These are phyloP conservation scores for Umbelopsis vinacea DNA, from an alignment of 192 early-diverging fungal genomes.

Conservation along the genomic window DNA sequence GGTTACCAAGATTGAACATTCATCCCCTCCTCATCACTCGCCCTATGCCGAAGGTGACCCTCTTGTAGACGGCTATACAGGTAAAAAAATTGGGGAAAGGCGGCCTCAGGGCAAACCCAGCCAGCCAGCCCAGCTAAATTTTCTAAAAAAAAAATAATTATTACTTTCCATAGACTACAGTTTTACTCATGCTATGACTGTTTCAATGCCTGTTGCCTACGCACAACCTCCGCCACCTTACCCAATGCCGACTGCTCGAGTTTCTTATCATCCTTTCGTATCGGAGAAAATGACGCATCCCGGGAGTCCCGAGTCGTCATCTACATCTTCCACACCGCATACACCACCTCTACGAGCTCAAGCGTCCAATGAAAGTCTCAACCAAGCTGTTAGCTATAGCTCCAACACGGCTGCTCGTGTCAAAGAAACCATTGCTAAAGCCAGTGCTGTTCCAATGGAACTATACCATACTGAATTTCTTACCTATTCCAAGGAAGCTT, in stretches of 20 bases:
- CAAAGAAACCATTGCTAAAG: constrained; percentile 45
- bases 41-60: constrained; percentile 14
- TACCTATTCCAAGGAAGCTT: constrained; percentile 44
- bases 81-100: neutral
- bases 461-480: constrained; percentile 44
- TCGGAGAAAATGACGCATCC: constrained; percentile 18
- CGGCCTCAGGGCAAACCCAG: too few relatives aligned
- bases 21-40: constrained; percentile 13
- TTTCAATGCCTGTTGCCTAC: constrained; percentile 16
- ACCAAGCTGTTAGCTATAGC: constrained; percentile 23
- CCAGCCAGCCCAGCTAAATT: neutral
- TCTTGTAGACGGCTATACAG: constrained; percentile 14
- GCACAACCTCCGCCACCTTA: constrained; percentile 1
- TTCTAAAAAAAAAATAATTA: too few relatives aligned
- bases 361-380: constrained; percentile 24
- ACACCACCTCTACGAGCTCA: constrained; percentile 27
- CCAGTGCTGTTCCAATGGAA: constrained; percentile 37
- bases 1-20: constrained; percentile 21
- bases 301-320: constrained; percentile 31
- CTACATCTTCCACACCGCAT: constrained; percentile 29
- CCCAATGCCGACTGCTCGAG: constrained; percentile 16
- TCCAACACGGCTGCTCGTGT: constrained; percentile 26
- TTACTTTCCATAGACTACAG: neutral
- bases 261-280: constrained; percentile 10
- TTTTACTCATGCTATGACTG: constrained; percentile 19